Conservation (phyloP, 805 yeast genomes). For the Cyberlindnera euphorbiae region DNA sequence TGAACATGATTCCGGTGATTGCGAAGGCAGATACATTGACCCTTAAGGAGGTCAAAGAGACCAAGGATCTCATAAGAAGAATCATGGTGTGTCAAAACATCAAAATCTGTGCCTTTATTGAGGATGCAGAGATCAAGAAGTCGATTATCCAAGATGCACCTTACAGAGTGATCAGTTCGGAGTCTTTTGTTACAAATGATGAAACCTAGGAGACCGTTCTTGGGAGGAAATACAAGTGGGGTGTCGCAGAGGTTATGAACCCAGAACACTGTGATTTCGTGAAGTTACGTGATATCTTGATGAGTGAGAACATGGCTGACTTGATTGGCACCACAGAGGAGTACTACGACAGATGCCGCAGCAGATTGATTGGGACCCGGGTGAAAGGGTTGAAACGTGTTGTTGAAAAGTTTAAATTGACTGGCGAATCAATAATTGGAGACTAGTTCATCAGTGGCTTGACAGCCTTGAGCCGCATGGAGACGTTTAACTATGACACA, state of each 20-base stretch:
- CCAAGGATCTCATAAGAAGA: conserved; percentile 49
- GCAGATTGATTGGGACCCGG: conserved; percentile 49
- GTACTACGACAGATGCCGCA: conserved; percentile 68
- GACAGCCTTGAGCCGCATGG: conserved; percentile 1
- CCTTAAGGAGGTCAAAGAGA: conserved; percentile 44
- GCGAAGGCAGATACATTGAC: conserved; percentile 78
- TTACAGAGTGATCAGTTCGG: conserved; percentile 68
- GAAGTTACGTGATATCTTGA: conserved; percentile 56
- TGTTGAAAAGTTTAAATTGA: conserved; percentile 6
- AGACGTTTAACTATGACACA: conserved; percentile 23
- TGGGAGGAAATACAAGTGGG: conserved; percentile 84
- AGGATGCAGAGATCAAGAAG: conserved; percentile 31
- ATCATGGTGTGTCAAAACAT: conserved; percentile 53
- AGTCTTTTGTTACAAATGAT: conserved; percentile 34
- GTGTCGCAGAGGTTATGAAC: conserved; percentile 78
- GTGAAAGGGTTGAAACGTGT: conserved; percentile 24
- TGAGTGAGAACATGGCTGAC: conserved; percentile 72
- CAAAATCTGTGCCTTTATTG: conserved; percentile 48
- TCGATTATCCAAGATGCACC: conserved; percentile 48
- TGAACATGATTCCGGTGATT: conserved; percentile 77
- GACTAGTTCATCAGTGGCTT: neutral
- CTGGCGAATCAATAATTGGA: conserved; percentile 1
- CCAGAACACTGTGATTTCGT: conserved; percentile 71
- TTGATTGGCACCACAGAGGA: conserved; percentile 70
- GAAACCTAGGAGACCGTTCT: conserved; percentile 35